Conservation (phyloP, 148 eudicot species). For the Silene conica region DNA sequence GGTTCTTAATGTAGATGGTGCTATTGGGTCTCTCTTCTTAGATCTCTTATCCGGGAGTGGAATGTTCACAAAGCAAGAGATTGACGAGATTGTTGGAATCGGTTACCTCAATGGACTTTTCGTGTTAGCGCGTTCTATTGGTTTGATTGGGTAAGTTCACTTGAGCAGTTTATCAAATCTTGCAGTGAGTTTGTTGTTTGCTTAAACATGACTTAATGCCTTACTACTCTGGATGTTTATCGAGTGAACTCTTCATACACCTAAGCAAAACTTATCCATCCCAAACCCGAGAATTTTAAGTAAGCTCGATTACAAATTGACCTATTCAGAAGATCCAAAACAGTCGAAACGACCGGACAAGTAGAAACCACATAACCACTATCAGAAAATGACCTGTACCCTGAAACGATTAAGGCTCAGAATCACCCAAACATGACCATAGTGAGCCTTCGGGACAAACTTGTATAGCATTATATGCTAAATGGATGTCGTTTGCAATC, state of each 20-base stretch:
- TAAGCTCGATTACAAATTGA: background rate
- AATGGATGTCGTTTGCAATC: too few species aligned
- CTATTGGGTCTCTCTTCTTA: slow-evolving; percentile 91
- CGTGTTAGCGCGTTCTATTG: slow-evolving; percentile 91
- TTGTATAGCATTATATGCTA: too few species aligned
- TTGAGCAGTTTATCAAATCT: background rate
- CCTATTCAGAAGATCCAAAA: background rate
- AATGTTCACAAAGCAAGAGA: slow-evolving; percentile 92
- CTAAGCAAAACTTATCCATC: background rate
- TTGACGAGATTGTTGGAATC: slow-evolving; percentile 92
- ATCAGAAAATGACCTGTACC: too few species aligned
- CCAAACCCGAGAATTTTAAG: too few species aligned
- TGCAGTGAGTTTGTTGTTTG: background rate
- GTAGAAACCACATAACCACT: too few species aligned
- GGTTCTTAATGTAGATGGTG: slow-evolving; percentile 97
- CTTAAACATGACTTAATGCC: background rate
- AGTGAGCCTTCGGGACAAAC: too few species aligned
- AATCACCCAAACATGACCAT: too few species aligned
- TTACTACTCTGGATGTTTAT: too few species aligned
- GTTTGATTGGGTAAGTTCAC: slow-evolving; percentile 86
- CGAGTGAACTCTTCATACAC: too few species aligned
- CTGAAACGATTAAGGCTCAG: too few species aligned
- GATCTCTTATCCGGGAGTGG: slow-evolving; percentile 98
- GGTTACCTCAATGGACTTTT: slow-evolving; percentile 97
- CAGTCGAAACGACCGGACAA: too few species aligned